Base-by-base conservation (phyloP, 768 basidiomycete species). In the Multifurca ochricompacta region DNA sequence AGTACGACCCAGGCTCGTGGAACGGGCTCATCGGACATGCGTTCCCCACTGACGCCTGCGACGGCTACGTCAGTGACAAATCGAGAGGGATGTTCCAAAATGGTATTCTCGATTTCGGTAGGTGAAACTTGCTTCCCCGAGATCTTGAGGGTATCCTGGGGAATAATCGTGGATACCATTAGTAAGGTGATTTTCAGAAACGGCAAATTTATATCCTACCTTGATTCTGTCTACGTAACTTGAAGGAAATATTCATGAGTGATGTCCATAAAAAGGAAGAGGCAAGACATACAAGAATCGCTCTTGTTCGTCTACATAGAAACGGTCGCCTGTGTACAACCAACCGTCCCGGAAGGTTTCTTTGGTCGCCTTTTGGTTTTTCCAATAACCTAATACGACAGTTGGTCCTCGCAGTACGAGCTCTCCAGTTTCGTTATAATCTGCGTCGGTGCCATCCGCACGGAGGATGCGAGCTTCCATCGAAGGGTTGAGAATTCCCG, bases 61-160 rank as follows among this genome's bases (percentile, higher is more conserved):
- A 91, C 88, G 1, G 76, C 74, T 13, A 73, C 84, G 58, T 91
- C 89, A 8, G 65, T 67, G 54, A 90, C 77, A 6, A 57, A 16
- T 23, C 8, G 45, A 7, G 75, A 74, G 0, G 87, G 84, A 35
- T 90, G 79, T 0, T 72, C 72, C 18, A 82, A 73, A 2, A 91
- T 69, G 21, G 74, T 76, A 25, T 79, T 73, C 64, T 91, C 89
- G 48, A 91, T 83, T 64, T 91, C 88, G 16, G 77, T 75, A 0
- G 88, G 89, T 0, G 89, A 87, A 0, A 91, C 89, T 67, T 91
- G 89, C 45, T 72, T 73, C 3, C 88, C 89, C 0, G 85, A 87
- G 3, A 91, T 76, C 64, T 91, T 91, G 19, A 91, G 73, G 0
- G 81, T 88, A 63, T 91, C 89, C 82, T 87, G 16, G 23, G 21